Conservation (phyloP, 108 stramenopile species). For the Cyclotella cryptica region DNA sequence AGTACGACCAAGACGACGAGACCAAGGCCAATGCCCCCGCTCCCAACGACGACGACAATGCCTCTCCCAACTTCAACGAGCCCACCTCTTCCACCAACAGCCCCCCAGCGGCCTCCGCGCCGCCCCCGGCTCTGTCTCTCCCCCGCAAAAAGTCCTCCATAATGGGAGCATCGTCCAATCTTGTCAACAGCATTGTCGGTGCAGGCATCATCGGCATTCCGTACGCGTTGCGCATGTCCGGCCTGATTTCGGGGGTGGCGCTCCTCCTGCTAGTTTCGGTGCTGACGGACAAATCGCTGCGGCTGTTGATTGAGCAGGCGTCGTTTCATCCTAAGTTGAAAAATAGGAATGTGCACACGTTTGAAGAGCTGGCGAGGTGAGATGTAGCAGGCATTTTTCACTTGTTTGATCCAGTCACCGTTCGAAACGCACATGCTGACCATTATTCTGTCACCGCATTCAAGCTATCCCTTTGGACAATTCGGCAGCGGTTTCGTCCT, state of each 20-base stretch:
- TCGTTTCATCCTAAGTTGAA: constrained; percentile 69
- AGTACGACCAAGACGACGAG: constrained; percentile 19
- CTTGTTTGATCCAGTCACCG: neutral
- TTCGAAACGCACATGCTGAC: neutral
- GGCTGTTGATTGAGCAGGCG: constrained; percentile 78
- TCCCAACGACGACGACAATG: neutral
- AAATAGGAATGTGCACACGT: constrained; percentile 61
- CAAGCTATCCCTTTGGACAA: constrained; percentile 1
- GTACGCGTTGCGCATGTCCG: constrained; percentile 70
- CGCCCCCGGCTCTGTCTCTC: constrained; percentile 37
- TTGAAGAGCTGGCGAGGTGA: constrained; percentile 66
- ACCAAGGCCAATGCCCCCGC: neutral
- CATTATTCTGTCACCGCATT: neutral
- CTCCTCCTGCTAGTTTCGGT: constrained; percentile 66
- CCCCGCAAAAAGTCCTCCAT: constrained; percentile 73
- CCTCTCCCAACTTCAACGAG: neutral
- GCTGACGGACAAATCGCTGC: constrained; percentile 76
- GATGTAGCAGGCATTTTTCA: too few relatives aligned
- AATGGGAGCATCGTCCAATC: constrained; percentile 70
- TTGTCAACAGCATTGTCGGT: constrained; percentile 87
- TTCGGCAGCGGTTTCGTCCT: constrained; percentile 54
- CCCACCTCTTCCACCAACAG: neutral
- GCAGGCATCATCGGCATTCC: constrained; percentile 92
- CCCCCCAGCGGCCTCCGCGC: neutral
- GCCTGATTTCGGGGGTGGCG: constrained; percentile 68